These are phyloP conservation scores for Colletotrichum brevisporum DNA, from an alignment of 2,329 filamentous ascomycete species.

Conservation along the genomic window DNA sequence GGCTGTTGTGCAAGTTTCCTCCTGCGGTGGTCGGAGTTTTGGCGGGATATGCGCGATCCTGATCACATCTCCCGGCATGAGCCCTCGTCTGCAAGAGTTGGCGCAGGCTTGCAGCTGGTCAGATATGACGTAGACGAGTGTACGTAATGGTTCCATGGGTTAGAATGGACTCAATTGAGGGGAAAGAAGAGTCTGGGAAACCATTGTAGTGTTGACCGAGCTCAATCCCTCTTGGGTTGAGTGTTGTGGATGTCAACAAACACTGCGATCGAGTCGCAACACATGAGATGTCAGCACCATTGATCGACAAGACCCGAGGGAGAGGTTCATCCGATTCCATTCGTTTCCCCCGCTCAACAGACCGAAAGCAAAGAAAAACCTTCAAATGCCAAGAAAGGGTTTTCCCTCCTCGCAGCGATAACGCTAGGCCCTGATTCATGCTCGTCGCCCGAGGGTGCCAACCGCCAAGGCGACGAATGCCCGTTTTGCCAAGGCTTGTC, in stretches of 20 bases:
- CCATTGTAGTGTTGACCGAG: too few species aligned
- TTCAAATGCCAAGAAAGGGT: conserved; percentile 14
- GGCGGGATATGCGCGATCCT: background rate
- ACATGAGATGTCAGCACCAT: background rate
- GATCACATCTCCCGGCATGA: background rate
- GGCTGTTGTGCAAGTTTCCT: background rate
- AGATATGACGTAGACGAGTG: background rate
- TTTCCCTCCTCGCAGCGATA: conserved; percentile 7
- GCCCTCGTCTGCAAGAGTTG: background rate
- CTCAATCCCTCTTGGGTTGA: too few species aligned
- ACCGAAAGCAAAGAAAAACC: background rate
- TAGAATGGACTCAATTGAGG: too few species aligned
- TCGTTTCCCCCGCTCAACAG: too few species aligned
- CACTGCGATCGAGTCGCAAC: too few species aligned
- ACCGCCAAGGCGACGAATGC: conserved; percentile 26
- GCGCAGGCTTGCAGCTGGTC: too few species aligned
- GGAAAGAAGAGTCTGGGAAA: too few species aligned
- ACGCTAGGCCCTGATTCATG: conserved; percentile 28
- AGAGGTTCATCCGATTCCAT: background rate
- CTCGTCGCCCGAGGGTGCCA: conserved; percentile 17
- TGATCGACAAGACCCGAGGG: background rate
- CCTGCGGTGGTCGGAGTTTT: background rate
- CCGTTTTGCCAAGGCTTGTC: conserved; percentile 23
- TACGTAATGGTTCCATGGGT: conserved; percentile 9
- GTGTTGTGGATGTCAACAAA: too few species aligned